Base-by-base conservation (phyloP, 2,329 filamentous ascomycete species). In the Microdochium nivale region DNA sequence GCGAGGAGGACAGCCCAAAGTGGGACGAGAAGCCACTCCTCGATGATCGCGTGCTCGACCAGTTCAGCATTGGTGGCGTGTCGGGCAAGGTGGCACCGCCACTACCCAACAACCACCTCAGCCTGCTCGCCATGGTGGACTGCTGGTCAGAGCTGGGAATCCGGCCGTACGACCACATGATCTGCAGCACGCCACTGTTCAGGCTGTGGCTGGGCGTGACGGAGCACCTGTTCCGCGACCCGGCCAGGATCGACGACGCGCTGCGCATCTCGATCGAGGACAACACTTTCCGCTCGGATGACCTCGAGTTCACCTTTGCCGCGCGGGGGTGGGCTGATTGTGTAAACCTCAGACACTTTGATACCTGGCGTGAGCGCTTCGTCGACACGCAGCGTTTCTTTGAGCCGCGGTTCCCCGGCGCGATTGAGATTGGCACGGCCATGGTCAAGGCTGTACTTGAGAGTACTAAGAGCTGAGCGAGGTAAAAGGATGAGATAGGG, bases 141-240 rank as follows among this genome's bases (percentile, higher is more conserved):
- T 97, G 92, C 71, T 99, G 94, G 94, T 94, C 88, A 65, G 88
- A 89, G 59, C 79, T 97, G 47, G 87, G 84, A 32, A 99, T 96
- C 61, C 87, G 95, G 48, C 94, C 94, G 1, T 99, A 99, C 68
- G 92, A 99, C 70, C 95, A 99, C 74, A 99, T 99, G 91, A 95
- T 99, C 59, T 99, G 94, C 74, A 96, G 90, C 51, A 99, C 94
- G 37, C 94, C 94, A 73, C 81, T 97, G 47, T 99, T 99, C 75
- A 87, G 94, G 49, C 82, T 99, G 57, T 96, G 94, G 83, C 80
- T 99, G 32, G 94, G 94, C 52, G 95, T 96, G n/a, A 92, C 91
- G 1, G 94, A 99, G 71, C 92, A 95, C 66, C 77, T 99, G 35
- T 99, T 96, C 75, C 86, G 90, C 57, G 90, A 91, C 62, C 78